These are phyloP conservation scores for Cylindrodendrum hubeiense DNA, from an alignment of 2,329 filamentous ascomycete species.

Conservation along the genomic window DNA sequence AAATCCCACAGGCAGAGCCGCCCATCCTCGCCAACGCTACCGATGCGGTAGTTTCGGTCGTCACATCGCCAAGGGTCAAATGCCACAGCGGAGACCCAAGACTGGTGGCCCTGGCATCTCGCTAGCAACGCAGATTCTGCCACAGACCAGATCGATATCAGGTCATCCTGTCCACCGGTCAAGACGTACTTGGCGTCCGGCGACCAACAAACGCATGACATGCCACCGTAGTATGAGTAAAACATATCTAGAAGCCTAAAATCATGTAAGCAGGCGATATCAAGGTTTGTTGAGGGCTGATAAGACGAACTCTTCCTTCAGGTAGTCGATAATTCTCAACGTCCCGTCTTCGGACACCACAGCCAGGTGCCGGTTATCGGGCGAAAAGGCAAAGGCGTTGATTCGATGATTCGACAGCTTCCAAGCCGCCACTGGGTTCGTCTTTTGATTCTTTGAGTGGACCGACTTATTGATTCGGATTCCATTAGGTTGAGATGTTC, in stretches of 20 bases:
- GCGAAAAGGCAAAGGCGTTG: conserved; percentile 92
- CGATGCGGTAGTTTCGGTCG: conserved; percentile 94
- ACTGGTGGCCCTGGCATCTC: conserved; percentile 93
- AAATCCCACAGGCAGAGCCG: conserved; percentile 96
- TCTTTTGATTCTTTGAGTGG: conserved; percentile 92
- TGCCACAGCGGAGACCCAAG: conserved; percentile 92
- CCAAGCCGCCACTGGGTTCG: conserved; percentile 93
- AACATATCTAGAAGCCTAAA: conserved; percentile 85
- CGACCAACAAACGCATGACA: conserved; percentile 96
- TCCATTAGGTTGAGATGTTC: conserved; percentile 52
- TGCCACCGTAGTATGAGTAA: conserved; percentile 91
- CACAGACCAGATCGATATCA: conserved; percentile 96
- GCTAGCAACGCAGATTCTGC: conserved; percentile 87
- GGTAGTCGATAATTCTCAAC: conserved; percentile 89
- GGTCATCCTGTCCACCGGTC: conserved; percentile 94
- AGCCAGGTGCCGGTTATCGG: conserved; percentile 87
- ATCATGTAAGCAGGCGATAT: conserved; percentile 22
- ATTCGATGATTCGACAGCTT: conserved; percentile 91
- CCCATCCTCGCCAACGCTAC: conserved; percentile 95
- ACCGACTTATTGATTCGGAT: conserved; percentile 91
- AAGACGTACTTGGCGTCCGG: conserved; percentile 96
- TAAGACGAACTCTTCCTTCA: conserved; percentile 83
- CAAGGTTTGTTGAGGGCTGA: neutral
- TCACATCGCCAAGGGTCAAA: conserved; percentile 99
- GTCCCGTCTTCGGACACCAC: conserved; percentile 93